Evolutionary conservation across 768 basidiomycete species (phyloP).

Genomic region (Serendipita vermifera): DNA sequence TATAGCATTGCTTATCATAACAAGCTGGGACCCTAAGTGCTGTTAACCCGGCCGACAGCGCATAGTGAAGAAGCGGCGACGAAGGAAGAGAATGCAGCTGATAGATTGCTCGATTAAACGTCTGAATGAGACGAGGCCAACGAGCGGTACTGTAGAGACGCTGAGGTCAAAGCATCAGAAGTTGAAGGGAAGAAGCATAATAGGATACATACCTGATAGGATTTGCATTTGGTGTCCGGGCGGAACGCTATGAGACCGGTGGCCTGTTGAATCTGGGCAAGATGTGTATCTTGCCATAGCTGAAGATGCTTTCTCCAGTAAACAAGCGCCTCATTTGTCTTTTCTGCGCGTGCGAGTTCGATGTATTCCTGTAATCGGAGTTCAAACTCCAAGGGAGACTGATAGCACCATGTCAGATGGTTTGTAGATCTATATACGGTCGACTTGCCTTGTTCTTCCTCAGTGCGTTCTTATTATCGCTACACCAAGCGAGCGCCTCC

Average conservation of each 20-base stretch:
- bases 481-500: slow-evolving; percentile 91
- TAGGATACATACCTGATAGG: slow-evolving; percentile 53
- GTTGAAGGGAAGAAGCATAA: neutral
- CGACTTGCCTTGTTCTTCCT: slow-evolving; percentile 70
- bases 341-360: slow-evolving; percentile 63
- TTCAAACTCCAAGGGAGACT: slow-evolving; percentile 95
- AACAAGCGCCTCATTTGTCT: slow-evolving; percentile 61
- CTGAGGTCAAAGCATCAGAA: slow-evolving; percentile 28
- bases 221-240: slow-evolving; percentile 53
- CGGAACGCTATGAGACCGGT: slow-evolving; percentile 64
- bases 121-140: slow-evolving; percentile 60
- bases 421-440: neutral
- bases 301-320: slow-evolving; percentile 74
- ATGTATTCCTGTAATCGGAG: slow-evolving; percentile 93
- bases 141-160: slow-evolving; percentile 69
- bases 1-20: slow-evolving; percentile 38
- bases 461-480: slow-evolving; percentile 85
- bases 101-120: slow-evolving; percentile 80
- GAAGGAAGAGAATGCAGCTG: slow-evolving; percentile 76
- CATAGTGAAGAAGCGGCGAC: slow-evolving; percentile 73
- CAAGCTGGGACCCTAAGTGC: slow-evolving; percentile 84
- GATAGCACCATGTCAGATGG: slow-evolving; percentile 9
- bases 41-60: slow-evolving; percentile 82
- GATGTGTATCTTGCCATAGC: slow-evolving; percentile 71
- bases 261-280: slow-evolving; percentile 62